Evolutionary conservation across 139 green algal species (phyloP).

Genomic region (Spirogloea muscicola): DNA sequence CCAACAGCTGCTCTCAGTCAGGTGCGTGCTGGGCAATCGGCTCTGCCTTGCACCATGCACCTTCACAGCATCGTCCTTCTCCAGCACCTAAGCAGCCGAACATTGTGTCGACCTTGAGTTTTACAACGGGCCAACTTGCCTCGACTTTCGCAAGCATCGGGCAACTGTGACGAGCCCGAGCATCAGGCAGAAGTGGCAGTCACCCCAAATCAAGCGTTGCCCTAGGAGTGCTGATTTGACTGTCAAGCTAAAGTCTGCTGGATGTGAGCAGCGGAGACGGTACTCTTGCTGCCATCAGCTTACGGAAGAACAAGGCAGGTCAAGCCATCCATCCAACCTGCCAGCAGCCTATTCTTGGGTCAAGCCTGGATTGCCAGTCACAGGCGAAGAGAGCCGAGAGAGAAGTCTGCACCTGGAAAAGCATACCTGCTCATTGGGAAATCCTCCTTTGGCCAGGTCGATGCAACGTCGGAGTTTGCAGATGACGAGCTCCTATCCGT

Average conservation of each 20-base stretch:
- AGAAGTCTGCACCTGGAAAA: neutral
- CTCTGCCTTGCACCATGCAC: too few relatives aligned
- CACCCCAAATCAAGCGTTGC: constrained; percentile 56
- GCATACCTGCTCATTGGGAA: too few relatives aligned
- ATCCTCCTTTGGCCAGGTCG: constrained; percentile 12
- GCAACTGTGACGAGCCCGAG: neutral
- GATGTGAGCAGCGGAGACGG: constrained; percentile 74
- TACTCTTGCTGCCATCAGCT: constrained; percentile 63
- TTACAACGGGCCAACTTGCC: too few relatives aligned
- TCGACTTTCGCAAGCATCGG: neutral
- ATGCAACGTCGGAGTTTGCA: constrained; percentile 68
- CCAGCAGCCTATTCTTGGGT: neutral
- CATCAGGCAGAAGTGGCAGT: neutral
- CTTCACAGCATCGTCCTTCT: too few relatives aligned
- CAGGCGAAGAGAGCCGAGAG: neutral
- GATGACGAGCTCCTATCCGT: constrained; percentile 90
- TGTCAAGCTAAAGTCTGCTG: too few relatives aligned
- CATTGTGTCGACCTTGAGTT: too few relatives aligned
- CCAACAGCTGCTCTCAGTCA: constrained; percentile 31
- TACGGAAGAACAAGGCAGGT: constrained; percentile 48
- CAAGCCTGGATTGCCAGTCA: neutral
- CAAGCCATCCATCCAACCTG: neutral
- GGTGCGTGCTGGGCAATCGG: constrained; percentile 1
- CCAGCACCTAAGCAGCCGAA: too few relatives aligned
- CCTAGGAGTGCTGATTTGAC: too few relatives aligned